A percentile compares a stretch with the other conserved stretches of the same genome.
Evolutionary conservation across 2,329 filamentous ascomycete genomes (phyloP).

Genomic region (Aspergillus tubingensis): DNA sequence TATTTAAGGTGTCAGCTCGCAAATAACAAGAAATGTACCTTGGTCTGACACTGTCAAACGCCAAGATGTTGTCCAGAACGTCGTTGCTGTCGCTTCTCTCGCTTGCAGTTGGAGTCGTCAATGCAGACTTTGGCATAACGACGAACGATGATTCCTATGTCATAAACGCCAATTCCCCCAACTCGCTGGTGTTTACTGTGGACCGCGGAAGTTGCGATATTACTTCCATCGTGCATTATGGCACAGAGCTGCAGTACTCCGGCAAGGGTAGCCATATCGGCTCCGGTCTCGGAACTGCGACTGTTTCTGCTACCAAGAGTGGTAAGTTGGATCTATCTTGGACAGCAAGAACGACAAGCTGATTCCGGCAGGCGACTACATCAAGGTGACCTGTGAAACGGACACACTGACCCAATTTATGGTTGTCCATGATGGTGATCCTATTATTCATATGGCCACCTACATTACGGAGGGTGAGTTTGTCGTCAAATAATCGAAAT

Average conservation of each 20-base stretch:
- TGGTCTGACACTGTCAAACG: background rate
- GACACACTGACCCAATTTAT: constrained; percentile 66
- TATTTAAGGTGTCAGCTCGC: background rate
- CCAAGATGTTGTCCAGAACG: constrained; percentile 23
- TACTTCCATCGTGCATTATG: constrained; percentile 62
- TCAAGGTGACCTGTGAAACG: constrained; percentile 64
- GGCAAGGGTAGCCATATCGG: constrained; percentile 57
- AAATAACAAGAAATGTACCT: background rate
- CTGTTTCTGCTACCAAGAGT: constrained; percentile 52
- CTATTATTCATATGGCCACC: constrained; percentile 63
- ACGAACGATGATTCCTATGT: constrained; percentile 37
- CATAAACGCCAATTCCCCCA: constrained; percentile 52
- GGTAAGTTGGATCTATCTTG: constrained; percentile 17
- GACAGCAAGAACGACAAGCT: background rate
- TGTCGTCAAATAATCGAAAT: no score
- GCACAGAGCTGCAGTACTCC: constrained; percentile 60
- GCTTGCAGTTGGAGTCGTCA: constrained; percentile 24
- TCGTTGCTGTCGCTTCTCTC: constrained; percentile 21
- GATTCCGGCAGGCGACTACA: constrained; percentile 44
- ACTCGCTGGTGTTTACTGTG: constrained; percentile 55
- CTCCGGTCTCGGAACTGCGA: constrained; percentile 61
- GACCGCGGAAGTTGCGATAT: constrained; percentile 62
- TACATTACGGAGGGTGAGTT: constrained; percentile 54
- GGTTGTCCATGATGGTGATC: constrained; percentile 62
- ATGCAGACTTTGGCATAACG: constrained; percentile 33